Base-by-base conservation (phyloP, 2,329 filamentous ascomycete species). In the Tolypocladium endophyticum region DNA sequence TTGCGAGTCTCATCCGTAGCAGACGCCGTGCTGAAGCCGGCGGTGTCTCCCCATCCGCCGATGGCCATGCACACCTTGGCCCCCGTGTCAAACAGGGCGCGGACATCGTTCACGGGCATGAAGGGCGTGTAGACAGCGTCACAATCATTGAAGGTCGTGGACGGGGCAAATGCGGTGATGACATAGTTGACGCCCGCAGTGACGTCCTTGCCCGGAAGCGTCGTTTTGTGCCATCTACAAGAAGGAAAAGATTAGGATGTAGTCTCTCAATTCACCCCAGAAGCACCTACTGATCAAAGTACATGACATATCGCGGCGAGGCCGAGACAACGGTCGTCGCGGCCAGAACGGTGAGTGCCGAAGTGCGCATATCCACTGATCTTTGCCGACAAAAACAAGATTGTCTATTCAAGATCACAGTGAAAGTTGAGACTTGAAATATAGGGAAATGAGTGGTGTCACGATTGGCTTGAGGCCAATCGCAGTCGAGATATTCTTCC, bases 11-110 rank as follows among this genome's bases (percentile, higher is more conserved):
- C 67, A 1, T 81, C 74, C 1, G 76, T 78, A 47, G 76, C 78
- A 3, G 79, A 77, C 2, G 76, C 83, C 1, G 61, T 66, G 3
- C 76, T 73, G 68, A 87, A 87, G 0, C 84, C 85, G 16, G 68
- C 66, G 0, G 80, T 81, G 60, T 87, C 84, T 1, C 81, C 85
- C 85, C 85, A 88, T 35, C 85, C 86, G 18, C 86, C 86, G 52
- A 88, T 79, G 23, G 85, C 81, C 61, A 88, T 78, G 77, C 85
- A 81, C 20, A 87, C 71, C 68, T 87, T 84, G 56, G 80, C 79
- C 6, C 75, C 77, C 0, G 78, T 69, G 16, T 76, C 68, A 59
- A 85, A 87, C 25, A 82, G 74, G 33, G 73, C 72, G 23, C 83
- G 79, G 53, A 85, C 74, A 4, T 78, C 75, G 0, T 72, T 67